Evolutionary conservation across 2,329 filamentous ascomycete genomes (phyloP).

Genomic region (Verticillium nubilum): DNA sequence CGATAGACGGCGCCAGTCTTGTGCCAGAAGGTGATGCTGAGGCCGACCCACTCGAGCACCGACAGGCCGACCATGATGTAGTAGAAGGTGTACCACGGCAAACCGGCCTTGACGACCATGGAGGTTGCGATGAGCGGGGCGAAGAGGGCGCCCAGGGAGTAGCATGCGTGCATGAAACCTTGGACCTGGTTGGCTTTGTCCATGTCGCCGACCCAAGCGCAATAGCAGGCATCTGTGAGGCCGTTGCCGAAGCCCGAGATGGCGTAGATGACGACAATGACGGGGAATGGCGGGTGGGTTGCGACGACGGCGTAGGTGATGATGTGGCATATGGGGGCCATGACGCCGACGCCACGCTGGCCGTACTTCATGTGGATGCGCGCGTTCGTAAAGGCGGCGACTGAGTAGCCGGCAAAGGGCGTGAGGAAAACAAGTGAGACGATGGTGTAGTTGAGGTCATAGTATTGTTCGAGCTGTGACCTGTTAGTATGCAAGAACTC

Average conservation of each 20-base stretch:
- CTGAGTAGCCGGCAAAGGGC: constrained; percentile 57
- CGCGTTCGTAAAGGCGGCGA: constrained; percentile 57
- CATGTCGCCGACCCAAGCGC: constrained; percentile 56
- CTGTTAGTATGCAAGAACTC: not conserved
- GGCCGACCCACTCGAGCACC: constrained; percentile 47
- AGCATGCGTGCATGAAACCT: constrained; percentile 60
- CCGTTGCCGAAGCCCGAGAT: constrained; percentile 65
- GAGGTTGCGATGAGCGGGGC: constrained; percentile 61
- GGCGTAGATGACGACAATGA: constrained; percentile 56
- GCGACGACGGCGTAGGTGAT: constrained; percentile 55
- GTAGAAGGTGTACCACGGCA: constrained; percentile 66
- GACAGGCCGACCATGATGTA: constrained; percentile 60
- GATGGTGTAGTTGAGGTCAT: constrained; percentile 51
- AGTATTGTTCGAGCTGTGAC: constrained; percentile 53
- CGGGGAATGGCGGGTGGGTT: constrained; percentile 44
- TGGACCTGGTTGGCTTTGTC: constrained; percentile 62
- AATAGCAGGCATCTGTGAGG: constrained; percentile 47
- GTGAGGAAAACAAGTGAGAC: constrained; percentile 61
- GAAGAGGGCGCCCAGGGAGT: constrained; percentile 59
- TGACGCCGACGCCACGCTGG: constrained; percentile 60
- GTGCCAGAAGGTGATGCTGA: constrained; percentile 52
- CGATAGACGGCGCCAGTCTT: constrained; percentile 51
- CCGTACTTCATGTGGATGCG: constrained; percentile 54
- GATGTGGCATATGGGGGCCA: constrained; percentile 56
- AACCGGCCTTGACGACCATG: constrained; percentile 53